These are phyloP conservation scores for Chlamydomonas sphaeroides DNA, from an alignment of 139 green algal species.

Conservation along the genomic window DNA sequence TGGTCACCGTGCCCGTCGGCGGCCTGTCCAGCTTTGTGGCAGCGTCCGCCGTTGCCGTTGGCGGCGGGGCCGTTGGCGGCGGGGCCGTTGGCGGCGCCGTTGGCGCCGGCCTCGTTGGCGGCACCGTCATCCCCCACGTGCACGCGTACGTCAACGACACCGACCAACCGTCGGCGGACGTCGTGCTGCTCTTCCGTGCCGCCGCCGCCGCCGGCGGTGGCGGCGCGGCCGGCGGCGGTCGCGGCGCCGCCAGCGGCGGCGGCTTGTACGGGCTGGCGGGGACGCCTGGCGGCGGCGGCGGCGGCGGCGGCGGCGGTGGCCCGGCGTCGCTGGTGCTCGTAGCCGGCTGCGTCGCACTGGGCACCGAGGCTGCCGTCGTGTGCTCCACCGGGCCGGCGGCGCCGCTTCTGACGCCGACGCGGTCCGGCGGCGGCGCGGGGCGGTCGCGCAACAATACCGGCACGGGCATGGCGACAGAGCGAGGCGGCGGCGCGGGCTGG, in stretches of 20 bases:
- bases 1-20: not conserved
- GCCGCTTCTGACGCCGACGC: not conserved
- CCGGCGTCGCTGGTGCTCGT: slow-evolving; percentile 21
- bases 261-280: not conserved
- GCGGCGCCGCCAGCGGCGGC: not conserved
- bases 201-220: not conserved
- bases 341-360: not conserved
- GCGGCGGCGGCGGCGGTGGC: not conserved
- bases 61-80: not conserved
- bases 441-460: not conserved
- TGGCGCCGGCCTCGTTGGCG: not conserved
- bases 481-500: not conserved
- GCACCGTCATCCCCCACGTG: slow-evolving; percentile 16
- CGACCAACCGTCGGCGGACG: slow-evolving; percentile 14
- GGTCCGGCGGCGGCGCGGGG: not conserved
- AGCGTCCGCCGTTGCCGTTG: not conserved
- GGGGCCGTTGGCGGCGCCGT: not conserved
- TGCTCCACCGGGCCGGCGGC: not conserved
- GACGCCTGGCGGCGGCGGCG: not conserved
- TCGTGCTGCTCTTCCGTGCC: slow-evolving; percentile 20
- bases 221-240: not conserved
- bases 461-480: not conserved
- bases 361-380: not conserved
- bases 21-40: not conserved
- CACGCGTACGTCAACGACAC: slow-evolving; percentile 35